Evolutionary conservation across 345 rosid species (phyloP), one percentile per base, ranked within the genome.

Genomic region (Bruguiera parviflora): DNA sequence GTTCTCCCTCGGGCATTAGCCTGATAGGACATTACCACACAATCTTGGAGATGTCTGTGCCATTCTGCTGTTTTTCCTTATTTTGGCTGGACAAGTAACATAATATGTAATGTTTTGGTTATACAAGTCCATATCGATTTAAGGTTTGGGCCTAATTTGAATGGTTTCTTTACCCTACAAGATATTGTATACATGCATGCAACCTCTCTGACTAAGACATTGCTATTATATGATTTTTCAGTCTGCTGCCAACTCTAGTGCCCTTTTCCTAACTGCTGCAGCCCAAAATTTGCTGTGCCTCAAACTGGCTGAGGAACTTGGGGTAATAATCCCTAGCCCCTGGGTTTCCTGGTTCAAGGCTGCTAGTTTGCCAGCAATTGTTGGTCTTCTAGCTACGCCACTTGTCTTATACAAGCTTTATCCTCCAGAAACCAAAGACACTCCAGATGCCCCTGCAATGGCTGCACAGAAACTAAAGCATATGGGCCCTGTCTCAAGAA

Each of bases 311-410:
- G 96, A 88, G 88, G 97, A 90, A 78, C 89, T 95, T 67, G 99
- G 99, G 59, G 90, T 95, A 60, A 74, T 84, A 13, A 73, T 95
- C 64, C 27, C 89, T 56, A 88, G 73, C 76, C 99, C 99, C 31
- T 95, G 99, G 99, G 83, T 95, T 68, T 83, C 92, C 57, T 95
- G 98, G 99, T 90, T 95, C 73, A 92, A 90, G 80, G 98, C 94
- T 9, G 96, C 99, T 64, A 84, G 93, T 84, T 75, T 95, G 65
- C 98, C 99, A 0, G 96, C 96, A 55, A 20, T 90, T 72, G 58
- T 88, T 61, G 83, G 85, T 53, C 90, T 95, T 72, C 82, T 95
- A 9, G 89, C 78, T 39, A 92, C 98, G 43, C 99, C 98, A 24
- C 66, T 84, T 61, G 63, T 95, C 73, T 82, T 95, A 33, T 95